Conservation (phyloP, 805 yeast genomes). For the Priceomyces haplophilus region DNA sequence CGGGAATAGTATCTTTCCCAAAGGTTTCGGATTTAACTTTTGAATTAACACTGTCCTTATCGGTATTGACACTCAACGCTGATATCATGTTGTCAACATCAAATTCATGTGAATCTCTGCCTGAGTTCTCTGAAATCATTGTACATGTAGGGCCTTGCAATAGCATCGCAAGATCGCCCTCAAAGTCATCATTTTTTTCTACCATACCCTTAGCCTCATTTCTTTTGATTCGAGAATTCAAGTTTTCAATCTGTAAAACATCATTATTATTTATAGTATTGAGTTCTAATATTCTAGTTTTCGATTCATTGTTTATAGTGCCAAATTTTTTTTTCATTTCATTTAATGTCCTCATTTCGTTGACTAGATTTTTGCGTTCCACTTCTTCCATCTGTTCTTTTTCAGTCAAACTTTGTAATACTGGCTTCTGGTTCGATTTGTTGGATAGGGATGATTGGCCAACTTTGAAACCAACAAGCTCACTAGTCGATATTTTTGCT, state of each 20-base stretch:
- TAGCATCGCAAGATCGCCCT: conserved; percentile 6
- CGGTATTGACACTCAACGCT: background rate
- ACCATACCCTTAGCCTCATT: background rate
- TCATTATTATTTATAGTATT: conserved; percentile 29
- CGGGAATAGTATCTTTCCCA: conserved; percentile 2
- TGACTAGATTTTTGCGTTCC: conserved; percentile 20
- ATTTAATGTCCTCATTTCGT: conserved; percentile 25
- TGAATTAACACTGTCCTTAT: background rate
- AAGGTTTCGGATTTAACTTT: background rate
- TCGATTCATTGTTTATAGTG: background rate
- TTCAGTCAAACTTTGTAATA: conserved; percentile 14
- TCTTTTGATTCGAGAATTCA: conserved; percentile 21
- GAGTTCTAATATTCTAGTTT: conserved; percentile 29
- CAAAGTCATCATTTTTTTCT: background rate
- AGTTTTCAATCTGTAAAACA: conserved; percentile 18
- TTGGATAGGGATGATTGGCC: conserved; percentile 23
- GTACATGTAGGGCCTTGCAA: conserved; percentile 1
- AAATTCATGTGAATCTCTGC: background rate
- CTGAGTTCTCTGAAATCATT: background rate
- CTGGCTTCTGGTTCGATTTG: conserved; percentile 1
- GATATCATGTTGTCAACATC: conserved; percentile 1
- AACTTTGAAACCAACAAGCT: conserved; percentile 35
- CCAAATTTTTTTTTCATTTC: conserved; percentile 30
- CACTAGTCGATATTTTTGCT: conserved; percentile 22
- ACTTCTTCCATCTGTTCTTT: conserved; percentile 27